Base-by-base conservation (phyloP, 169 alveolate species). In the Cryptosporidium sp. region DNA sequence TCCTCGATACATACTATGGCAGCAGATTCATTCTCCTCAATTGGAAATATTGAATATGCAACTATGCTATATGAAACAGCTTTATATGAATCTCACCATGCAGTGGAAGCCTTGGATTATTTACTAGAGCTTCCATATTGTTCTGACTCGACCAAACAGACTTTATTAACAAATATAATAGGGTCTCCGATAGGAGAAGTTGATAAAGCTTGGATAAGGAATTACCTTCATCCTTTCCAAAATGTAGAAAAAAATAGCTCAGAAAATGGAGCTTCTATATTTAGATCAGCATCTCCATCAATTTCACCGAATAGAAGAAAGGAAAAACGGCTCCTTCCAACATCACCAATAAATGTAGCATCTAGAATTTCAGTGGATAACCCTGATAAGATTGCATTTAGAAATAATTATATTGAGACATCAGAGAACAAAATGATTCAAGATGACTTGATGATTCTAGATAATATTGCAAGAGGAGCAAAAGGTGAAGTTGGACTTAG, bases 1-100 rank as follows among this genome's bases (percentile, higher is more conserved):
- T 75, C 86, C 35, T 56, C 86, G 5, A 75, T 75, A n/a, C 86
- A 75, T 37, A 75, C 86, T 14, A 16, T 75, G 86, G 86, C 86
- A n/a, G 86, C 86, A 53, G 86, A 75, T 58, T 58, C 86, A 14
- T 75, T 75, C 18, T 56, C 71, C 16, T 75, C 86, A 10, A 75
- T 75, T 18, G 86, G 86, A n/a, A 75, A 75, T 26, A 58, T 75
- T 23, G 86, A 75, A 23, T 60, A 75, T 39, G 70, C 86, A 12
- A 75, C 56, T 23, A 56, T 75, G 71, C 29, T 75, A 14, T 75
- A 75, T 26, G 86, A 75, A 42, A 75, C 86, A 18, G 86, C 86
- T 18, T 42, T 75, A 31, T 75, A 75, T 37, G 86, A 75, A 29
- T 75, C 86, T 26, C 58, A 56, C 37, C 68, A 75, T 58, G 70